Evolutionary conservation across 1,284 basidiomycete species (phyloP).

Genomic region (Cutaneotrichosporon cutaneum): DNA sequence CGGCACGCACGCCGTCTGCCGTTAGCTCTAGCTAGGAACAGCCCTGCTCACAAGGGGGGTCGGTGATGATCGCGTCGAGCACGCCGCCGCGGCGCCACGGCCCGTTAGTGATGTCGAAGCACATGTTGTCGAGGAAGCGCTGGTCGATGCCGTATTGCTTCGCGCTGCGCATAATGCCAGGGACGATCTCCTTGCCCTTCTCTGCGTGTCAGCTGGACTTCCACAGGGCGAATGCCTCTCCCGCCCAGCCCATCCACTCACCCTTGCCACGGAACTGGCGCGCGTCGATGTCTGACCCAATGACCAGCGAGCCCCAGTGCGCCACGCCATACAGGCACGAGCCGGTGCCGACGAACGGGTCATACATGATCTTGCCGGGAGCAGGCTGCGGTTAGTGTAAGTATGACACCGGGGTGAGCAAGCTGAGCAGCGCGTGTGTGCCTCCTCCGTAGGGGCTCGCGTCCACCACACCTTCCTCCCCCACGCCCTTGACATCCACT

Average conservation of each 20-base stretch:
- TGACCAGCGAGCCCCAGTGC: conserved; percentile 81
- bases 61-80: conserved; percentile 92
- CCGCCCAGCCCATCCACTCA: conserved; percentile 21
- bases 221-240: background rate
- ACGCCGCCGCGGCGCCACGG: conserved; percentile 84
- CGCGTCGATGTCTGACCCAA: conserved; percentile 96
- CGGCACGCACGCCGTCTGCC: conserved; percentile 88
- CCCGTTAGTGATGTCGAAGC: conserved; percentile 85
- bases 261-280: conserved; percentile 92
- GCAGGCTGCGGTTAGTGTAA: conserved; percentile 65
- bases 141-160: conserved; percentile 76
- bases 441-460: no score
- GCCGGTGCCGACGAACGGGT: conserved; percentile 95
- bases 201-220: conserved; percentile 45
- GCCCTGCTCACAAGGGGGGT: conserved; percentile 74
- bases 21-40: background rate
- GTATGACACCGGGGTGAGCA: no score
- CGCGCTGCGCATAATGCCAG: conserved; percentile 78
- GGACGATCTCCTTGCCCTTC: conserved; percentile 46
- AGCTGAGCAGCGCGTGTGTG: no score
- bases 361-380: conserved; percentile 86
- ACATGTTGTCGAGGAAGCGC: conserved; percentile 77
- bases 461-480: background rate
- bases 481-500: conserved; percentile 10
- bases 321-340: conserved; percentile 86